These are phyloP conservation scores for Boletus vinaceobasis DNA, from an alignment of 768 basidiomycete genomes.

Conservation along the genomic window DNA sequence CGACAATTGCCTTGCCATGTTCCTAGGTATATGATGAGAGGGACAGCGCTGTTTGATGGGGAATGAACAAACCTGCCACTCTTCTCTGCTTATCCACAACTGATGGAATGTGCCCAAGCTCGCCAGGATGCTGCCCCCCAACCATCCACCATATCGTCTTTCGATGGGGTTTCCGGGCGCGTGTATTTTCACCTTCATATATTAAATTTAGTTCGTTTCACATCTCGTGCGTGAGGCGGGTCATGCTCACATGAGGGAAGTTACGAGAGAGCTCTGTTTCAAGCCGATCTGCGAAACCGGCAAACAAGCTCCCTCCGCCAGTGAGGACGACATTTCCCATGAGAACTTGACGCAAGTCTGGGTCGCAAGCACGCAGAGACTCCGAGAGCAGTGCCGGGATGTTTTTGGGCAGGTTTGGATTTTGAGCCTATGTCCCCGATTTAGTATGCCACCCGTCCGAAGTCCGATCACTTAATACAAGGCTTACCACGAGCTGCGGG, in stretches of 20 bases:
- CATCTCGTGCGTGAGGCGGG: neutral
- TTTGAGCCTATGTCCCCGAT: conserved; percentile 38
- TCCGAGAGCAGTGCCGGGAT: conserved; percentile 74
- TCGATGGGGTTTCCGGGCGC: conserved; percentile 89
- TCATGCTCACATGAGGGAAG: conserved; percentile 69
- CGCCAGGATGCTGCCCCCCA: conserved; percentile 93
- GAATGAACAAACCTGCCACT: conserved; percentile 70
- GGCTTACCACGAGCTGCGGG: conserved; percentile 47
- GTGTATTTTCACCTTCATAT: conserved; percentile 81
- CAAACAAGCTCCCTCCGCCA: conserved; percentile 87
- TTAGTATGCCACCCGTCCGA: conserved; percentile 4
- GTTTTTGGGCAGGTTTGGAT: conserved; percentile 69
- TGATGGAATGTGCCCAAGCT: conserved; percentile 98
- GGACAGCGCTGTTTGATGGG: neutral
- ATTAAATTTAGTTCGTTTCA: conserved; percentile 8
- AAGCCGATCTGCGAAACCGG: conserved; percentile 84
- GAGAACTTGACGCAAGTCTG: conserved; percentile 86
- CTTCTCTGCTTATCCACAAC: conserved; percentile 90
- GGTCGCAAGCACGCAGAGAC: conserved; percentile 81
- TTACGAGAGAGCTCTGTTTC: conserved; percentile 68
- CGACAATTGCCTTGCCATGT: conserved; percentile 78
- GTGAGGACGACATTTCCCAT: conserved; percentile 92
- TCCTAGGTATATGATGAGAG: conserved; percentile 44
- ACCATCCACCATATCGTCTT: conserved; percentile 88
- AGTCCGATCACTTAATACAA: neutral